phyloP scores from a whole-genome alignment of 164 flowering plant genomes.

The Pachysandra terminalis region DNA sequence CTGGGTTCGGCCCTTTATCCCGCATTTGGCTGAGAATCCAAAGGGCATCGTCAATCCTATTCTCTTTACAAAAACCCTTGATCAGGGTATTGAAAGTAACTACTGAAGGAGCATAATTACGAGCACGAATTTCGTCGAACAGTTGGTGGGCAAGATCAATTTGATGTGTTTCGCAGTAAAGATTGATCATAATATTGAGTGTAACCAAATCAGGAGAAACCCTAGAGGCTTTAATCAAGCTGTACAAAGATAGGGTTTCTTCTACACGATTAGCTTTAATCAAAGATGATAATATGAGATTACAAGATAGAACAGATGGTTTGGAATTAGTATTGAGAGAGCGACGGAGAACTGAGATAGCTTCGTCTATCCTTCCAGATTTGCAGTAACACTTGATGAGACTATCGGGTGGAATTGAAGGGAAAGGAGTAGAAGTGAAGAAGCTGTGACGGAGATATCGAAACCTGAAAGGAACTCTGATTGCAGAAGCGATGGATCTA shows the following conservation, averaged over 20 bases:
- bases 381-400: neutral
- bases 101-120: neutral
- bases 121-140: neutral
- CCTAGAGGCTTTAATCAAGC: neutral
- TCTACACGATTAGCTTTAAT: neutral
- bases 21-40: neutral
- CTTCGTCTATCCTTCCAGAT: neutral
- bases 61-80: neutral
- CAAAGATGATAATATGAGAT: neutral
- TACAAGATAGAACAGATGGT: neutral
- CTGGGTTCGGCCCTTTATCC: neutral
- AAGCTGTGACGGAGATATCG: neutral
- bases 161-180: neutral
- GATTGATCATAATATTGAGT: neutral
- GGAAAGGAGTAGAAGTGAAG: neutral
- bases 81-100: neutral
- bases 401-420: neutral
- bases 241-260: neutral
- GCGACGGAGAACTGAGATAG: neutral
- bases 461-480: neutral
- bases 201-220: neutral
- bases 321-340: neutral
- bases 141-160: neutral
- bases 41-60: neutral
- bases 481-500: neutral